phyloP scores from a whole-genome alignment of 1,284 basidiomycete genomes.

The Microbotryum scabiosae region DNA sequence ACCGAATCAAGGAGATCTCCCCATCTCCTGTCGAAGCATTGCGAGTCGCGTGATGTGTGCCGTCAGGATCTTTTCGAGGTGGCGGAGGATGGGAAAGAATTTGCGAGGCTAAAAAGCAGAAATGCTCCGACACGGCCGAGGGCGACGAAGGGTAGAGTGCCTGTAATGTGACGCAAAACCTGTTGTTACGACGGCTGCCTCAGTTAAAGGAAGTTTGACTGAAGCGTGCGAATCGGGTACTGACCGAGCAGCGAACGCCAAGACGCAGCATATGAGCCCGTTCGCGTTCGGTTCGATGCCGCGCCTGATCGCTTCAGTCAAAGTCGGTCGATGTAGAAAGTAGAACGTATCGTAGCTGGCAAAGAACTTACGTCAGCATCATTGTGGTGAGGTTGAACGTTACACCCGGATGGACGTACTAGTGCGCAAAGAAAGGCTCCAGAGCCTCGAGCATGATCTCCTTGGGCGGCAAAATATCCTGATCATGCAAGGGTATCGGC shows the following conservation, averaged over 20 bases:
- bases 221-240: neutral
- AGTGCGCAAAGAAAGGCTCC: constrained; percentile 21
- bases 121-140: constrained; percentile 21
- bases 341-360: constrained; percentile 28
- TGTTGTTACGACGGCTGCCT: neutral
- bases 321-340: constrained; percentile 22
- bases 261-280: constrained; percentile 25
- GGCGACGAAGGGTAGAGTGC: constrained; percentile 16
- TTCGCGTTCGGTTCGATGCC: neutral
- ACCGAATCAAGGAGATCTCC: constrained; percentile 26
- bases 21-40: constrained; percentile 7
- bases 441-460: constrained; percentile 15
- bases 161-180: constrained; percentile 16
- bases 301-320: constrained; percentile 10
- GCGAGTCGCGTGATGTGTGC: neutral
- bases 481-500: neutral
- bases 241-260: constrained; percentile 25
- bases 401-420: constrained; percentile 9
- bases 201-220: neutral
- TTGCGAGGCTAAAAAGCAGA: constrained; percentile 19
- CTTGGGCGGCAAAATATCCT: constrained; percentile 12
- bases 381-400: neutral
- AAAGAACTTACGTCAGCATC: too few relatives aligned
- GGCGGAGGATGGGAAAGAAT: constrained; percentile 14
- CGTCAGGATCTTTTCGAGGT: constrained; percentile 2